A percentile compares a stretch with the other conserved stretches of the same genome.
Evolutionary conservation across 2,329 filamentous ascomycete species (phyloP).

Genomic region (Exophiala viscosa): DNA sequence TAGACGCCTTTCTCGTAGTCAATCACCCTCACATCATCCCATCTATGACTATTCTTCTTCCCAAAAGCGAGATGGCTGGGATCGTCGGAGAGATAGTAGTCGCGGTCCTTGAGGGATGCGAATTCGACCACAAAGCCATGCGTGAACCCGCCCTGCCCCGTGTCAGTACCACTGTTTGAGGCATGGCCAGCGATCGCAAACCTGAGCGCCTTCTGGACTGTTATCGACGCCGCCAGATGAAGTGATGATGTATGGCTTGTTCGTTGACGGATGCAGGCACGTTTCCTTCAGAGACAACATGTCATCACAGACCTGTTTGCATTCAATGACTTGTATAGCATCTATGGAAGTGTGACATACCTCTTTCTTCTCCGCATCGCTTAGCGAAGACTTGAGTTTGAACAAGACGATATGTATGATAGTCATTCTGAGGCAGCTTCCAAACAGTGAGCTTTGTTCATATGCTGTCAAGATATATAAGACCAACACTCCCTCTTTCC

Average conservation of each 20-base stretch:
- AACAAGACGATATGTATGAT: slow-evolving; percentile 68
- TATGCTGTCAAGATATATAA: too few species aligned
- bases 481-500: too few species aligned
- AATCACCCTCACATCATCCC: slow-evolving; percentile 54
- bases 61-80: slow-evolving; percentile 61
- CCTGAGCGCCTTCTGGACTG: slow-evolving; percentile 59
- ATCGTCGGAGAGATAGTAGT: slow-evolving; percentile 66
- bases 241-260: slow-evolving; percentile 59
- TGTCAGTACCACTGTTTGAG: not conserved
- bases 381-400: slow-evolving; percentile 56
- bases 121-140: slow-evolving; percentile 70
- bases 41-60: slow-evolving; percentile 41
- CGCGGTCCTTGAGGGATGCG: slow-evolving; percentile 57
- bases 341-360: slow-evolving; percentile 40
- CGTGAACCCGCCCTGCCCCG: slow-evolving; percentile 56
- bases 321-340: not conserved
- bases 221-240: slow-evolving; percentile 60
- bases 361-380: slow-evolving; percentile 51
- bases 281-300: slow-evolving; percentile 57
- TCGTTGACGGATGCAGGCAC: slow-evolving; percentile 58
- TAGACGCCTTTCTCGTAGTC: slow-evolving; percentile 58
- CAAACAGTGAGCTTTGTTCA: not conserved
- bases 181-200: slow-evolving; percentile 32
- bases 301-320: slow-evolving; percentile 49
- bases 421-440: slow-evolving; percentile 46